phyloP scores from a whole-genome alignment of 805 yeast genomes.

The Candida morakotiae region DNA sequence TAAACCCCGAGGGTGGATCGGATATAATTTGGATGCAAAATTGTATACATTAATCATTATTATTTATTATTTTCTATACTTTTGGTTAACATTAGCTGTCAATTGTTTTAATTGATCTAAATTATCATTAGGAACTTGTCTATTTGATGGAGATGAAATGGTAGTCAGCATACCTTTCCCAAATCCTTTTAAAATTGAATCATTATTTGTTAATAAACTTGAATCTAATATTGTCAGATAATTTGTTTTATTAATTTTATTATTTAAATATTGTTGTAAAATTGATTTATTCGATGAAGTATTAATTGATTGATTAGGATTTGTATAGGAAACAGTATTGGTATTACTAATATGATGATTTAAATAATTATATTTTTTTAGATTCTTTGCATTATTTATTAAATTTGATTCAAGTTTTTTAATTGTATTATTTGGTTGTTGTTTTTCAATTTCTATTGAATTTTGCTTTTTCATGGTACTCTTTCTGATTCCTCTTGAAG shows the following conservation, averaged over 20 bases:
- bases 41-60: not conserved
- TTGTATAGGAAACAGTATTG: not conserved
- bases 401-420: slow-evolving; percentile 20
- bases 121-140: slow-evolving; percentile 9
- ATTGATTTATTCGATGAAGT: slow-evolving; percentile 8
- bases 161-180: slow-evolving; percentile 32
- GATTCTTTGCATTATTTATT: slow-evolving; percentile 23
- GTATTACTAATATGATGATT: slow-evolving; percentile 20
- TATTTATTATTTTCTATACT: slow-evolving; percentile 14
- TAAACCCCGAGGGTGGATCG: not conserved
- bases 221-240: slow-evolving; percentile 16
- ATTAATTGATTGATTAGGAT: slow-evolving; percentile 1
- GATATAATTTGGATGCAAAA: not conserved
- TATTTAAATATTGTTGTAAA: slow-evolving; percentile 4
- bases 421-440: slow-evolving; percentile 1
- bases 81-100: slow-evolving; percentile 23
- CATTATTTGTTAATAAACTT: slow-evolving; percentile 14
- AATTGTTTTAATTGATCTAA: slow-evolving; percentile 21
- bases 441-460: not conserved
- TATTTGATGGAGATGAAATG: slow-evolving; percentile 20
- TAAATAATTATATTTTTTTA: slow-evolving; percentile 29
- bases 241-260: slow-evolving; percentile 7
- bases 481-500: slow-evolving; percentile 20
- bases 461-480: slow-evolving; percentile 14
- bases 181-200: slow-evolving; percentile 29